Conservation (phyloP, 345 rosid species). For the Eucalyptus curtisii region DNA sequence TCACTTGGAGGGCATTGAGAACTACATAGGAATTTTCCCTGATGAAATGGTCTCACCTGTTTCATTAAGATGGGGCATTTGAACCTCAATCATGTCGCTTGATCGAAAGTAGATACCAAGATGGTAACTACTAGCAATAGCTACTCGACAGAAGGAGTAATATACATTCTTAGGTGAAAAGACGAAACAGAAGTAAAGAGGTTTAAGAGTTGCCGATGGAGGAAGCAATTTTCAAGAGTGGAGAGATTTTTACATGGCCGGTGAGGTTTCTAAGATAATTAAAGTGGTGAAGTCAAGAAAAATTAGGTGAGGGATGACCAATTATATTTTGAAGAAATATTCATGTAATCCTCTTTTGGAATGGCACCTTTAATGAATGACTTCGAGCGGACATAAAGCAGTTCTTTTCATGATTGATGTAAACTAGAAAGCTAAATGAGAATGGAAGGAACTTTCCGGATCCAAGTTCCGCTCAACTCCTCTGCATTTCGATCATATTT, state of each 20-base stretch:
- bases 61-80: not conserved
- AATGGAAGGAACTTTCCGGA: not conserved
- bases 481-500: not conserved
- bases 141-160: too few relatives aligned
- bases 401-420: not conserved
- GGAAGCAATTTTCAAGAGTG: not conserved
- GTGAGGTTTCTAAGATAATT: not conserved
- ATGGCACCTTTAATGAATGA: not conserved
- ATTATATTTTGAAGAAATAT: not conserved
- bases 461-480: not conserved
- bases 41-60: not conserved
- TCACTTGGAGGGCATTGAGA: slow-evolving; percentile 41
- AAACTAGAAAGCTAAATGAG: not conserved
- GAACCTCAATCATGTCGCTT: slow-evolving; percentile 13
- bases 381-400: not conserved
- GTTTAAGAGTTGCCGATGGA: not conserved
- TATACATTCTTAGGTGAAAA: not conserved
- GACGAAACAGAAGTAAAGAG: not conserved
- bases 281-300: not conserved
- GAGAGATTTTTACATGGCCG: not conserved
- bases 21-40: not conserved
- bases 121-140: not conserved
- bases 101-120: not conserved
- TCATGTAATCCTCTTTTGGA: not conserved
- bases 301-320: not conserved